These are phyloP conservation scores for Thuja plicata DNA, from an alignment of 83 land plant genomes.

Conservation along the genomic window DNA sequence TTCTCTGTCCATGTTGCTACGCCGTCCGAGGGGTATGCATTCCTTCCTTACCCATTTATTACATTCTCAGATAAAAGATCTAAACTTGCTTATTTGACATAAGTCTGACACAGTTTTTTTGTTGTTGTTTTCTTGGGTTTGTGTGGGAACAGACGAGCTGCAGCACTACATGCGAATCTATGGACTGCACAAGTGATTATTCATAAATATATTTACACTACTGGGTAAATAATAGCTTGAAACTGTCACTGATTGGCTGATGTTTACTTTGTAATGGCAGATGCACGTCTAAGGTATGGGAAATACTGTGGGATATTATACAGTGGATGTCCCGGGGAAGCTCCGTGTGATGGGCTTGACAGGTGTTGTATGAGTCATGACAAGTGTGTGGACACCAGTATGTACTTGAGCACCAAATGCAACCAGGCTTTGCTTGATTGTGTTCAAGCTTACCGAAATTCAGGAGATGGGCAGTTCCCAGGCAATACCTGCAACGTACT, in stretches of 20 bases:
- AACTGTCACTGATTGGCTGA: not conserved
- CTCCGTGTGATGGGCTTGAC: conserved; percentile 80
- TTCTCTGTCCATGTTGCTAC: not conserved
- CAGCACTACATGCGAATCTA: not conserved
- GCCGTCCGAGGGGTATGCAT: not conserved
- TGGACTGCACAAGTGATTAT: not conserved
- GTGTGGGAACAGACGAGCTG: not conserved
- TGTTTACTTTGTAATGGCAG: conserved; percentile 17
- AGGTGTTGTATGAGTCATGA: conserved; percentile 75
- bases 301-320: conserved; percentile 76
- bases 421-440: not conserved
- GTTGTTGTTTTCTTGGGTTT: not conserved
- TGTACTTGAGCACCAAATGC: not conserved
- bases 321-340: conserved; percentile 71
- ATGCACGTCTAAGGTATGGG: conserved; percentile 68
- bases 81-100: not conserved
- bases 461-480: not conserved
- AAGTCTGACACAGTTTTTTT: not conserved
- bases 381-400: conserved; percentile 36
- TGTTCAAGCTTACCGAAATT: not conserved
- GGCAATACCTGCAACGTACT: not conserved
- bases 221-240: not conserved
- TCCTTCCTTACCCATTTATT: not conserved
- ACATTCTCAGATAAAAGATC: not conserved
- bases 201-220: not conserved